Conservation (phyloP, 2,329 filamentous ascomycete genomes). For the Fulvia fulva region DNA sequence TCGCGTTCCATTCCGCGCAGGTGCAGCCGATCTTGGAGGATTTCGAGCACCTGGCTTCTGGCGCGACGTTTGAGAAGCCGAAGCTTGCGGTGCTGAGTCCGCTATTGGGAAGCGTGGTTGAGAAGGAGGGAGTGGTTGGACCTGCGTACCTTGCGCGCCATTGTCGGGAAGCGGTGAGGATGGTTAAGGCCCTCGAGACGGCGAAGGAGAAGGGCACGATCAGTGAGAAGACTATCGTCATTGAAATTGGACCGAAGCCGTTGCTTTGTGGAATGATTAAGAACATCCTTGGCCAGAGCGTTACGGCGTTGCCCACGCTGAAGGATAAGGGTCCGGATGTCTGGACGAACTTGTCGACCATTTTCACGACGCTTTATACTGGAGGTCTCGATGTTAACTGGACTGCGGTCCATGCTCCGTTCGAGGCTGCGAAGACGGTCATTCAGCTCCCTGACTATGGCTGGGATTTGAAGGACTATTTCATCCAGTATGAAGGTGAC, state of each 20-base stretch:
- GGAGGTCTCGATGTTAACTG: slow-evolving; percentile 56
- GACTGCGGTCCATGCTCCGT: slow-evolving; percentile 56
- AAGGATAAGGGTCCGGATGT: not conserved
- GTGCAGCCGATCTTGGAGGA: slow-evolving; percentile 28
- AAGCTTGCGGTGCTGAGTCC: slow-evolving; percentile 32
- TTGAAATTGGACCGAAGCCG: slow-evolving; percentile 48
- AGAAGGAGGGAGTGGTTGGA: slow-evolving; percentile 14
- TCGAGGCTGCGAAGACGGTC: slow-evolving; percentile 35
- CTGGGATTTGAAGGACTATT: slow-evolving; percentile 35
- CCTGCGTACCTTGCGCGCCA: slow-evolving; percentile 21
- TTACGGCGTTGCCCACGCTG: slow-evolving; percentile 6
- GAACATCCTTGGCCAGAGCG: slow-evolving; percentile 2
- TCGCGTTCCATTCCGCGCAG: slow-evolving; percentile 34
- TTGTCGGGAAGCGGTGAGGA: slow-evolving; percentile 41
- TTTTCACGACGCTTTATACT: slow-evolving; percentile 49
- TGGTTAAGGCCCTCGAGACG: slow-evolving; percentile 21
- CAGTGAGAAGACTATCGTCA: slow-evolving; percentile 35
- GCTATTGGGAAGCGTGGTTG: slow-evolving; percentile 24
- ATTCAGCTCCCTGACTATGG: slow-evolving; percentile 42
- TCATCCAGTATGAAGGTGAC: slow-evolving; percentile 32
- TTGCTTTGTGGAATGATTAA: slow-evolving; percentile 26
- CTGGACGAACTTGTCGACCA: slow-evolving; percentile 51
- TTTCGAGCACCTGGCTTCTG: slow-evolving; percentile 14
- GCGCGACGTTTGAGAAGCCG: slow-evolving; percentile 25
- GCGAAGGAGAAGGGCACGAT: slow-evolving; percentile 27